Evolutionary conservation across 2,329 filamentous ascomycete genomes (phyloP).

Genomic region (Cladosporium velox): DNA sequence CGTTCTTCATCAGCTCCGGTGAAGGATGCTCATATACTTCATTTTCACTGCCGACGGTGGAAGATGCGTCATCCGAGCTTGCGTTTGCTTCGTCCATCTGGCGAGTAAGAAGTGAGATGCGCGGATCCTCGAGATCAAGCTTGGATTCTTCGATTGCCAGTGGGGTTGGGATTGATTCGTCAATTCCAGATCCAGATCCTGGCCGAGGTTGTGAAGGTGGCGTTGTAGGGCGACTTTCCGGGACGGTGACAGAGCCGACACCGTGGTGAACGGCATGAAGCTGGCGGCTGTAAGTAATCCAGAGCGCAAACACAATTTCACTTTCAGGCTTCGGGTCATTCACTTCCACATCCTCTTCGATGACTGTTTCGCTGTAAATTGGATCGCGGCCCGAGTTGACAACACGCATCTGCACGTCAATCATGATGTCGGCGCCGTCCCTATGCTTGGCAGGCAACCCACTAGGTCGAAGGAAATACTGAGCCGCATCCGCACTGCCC

Average conservation of each 20-base stretch:
- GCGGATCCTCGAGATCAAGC: slow-evolving; percentile 37
- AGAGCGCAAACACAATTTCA: slow-evolving; percentile 90
- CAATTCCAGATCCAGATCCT: slow-evolving; percentile 21
- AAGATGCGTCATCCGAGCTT: slow-evolving; percentile 20
- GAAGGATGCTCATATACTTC: slow-evolving; percentile 43
- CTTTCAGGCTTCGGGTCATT: slow-evolving; percentile 57
- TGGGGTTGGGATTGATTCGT: slow-evolving; percentile 32
- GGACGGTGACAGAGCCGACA: slow-evolving; percentile 63
- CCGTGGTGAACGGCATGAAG: slow-evolving; percentile 73
- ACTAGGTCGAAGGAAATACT: slow-evolving; percentile 78
- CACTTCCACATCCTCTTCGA: slow-evolving; percentile 62
- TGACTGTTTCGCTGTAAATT: slow-evolving; percentile 62
- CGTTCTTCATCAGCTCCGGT: slow-evolving; percentile 37
- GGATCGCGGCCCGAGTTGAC: slow-evolving; percentile 79
- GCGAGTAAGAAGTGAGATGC: slow-evolving; percentile 52
- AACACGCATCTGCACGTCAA: slow-evolving; percentile 95
- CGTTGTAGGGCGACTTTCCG: slow-evolving; percentile 65
- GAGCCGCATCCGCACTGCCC: slow-evolving; percentile 72
- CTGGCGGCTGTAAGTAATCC: slow-evolving; percentile 95
- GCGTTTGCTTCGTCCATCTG: slow-evolving; percentile 43
- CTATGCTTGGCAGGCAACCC: slow-evolving; percentile 84
- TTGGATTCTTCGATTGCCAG: slow-evolving; percentile 37
- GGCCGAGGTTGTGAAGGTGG: slow-evolving; percentile 69
- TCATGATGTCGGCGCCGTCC: slow-evolving; percentile 87
- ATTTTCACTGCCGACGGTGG: slow-evolving; percentile 25